Conservation (phyloP, 176 grass and related monocot genomes). For the Cenchrus fungigraminus region DNA sequence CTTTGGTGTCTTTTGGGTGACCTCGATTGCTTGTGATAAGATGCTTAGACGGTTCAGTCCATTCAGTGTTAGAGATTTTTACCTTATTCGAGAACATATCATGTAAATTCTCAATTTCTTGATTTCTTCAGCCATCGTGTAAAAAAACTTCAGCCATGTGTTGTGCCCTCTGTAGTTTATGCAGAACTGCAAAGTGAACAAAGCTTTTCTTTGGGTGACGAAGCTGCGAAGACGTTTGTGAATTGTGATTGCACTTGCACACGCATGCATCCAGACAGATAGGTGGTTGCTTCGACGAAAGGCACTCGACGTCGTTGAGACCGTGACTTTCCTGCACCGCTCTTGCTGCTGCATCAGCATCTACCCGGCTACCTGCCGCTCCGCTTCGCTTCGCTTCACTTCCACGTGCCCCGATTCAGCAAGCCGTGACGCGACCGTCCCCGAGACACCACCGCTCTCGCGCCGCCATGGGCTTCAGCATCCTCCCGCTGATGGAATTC, state of each 20-base stretch:
- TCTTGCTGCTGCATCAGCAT: background rate
- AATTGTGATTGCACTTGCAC: background rate
- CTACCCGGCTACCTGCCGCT: background rate
- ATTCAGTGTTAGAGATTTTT: background rate
- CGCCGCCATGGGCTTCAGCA: slow-evolving; percentile 49
- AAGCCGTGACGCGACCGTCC: background rate
- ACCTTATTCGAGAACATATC: background rate
- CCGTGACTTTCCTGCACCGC: too few relatives aligned
- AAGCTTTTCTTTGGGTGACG: background rate
- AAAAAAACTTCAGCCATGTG: too few relatives aligned
- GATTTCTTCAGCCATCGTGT: background rate
- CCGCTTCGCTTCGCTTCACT: background rate
- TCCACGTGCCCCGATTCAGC: background rate
- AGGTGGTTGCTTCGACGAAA: background rate
- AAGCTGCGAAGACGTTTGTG: background rate
- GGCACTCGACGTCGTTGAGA: too few relatives aligned
- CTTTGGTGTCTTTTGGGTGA: too few relatives aligned
- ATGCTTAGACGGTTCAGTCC: background rate
- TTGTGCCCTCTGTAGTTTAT: too few relatives aligned
- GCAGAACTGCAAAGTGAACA: background rate
- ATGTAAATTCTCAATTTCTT: background rate
- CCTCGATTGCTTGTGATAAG: slow-evolving; percentile 28
- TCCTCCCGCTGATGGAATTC: slow-evolving; percentile 58
- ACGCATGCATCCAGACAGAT: background rate
- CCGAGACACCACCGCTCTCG: background rate